phyloP scores from a whole-genome alignment of 352 stramenopile species.

The Phytophthora lateralis region DNA sequence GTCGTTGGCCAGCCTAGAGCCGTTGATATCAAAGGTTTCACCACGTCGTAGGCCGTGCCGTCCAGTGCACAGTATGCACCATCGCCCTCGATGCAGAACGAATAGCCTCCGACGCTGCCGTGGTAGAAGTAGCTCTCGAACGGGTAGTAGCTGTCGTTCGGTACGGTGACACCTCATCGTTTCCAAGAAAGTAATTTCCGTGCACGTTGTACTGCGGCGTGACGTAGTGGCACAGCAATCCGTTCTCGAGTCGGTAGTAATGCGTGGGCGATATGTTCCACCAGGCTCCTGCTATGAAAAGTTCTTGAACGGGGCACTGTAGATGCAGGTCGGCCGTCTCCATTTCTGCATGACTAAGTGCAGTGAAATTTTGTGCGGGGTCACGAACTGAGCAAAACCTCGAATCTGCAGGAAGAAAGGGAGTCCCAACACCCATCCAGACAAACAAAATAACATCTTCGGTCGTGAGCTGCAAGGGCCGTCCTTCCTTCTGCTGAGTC shows the following conservation, averaged over 20 bases:
- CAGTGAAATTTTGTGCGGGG: conserved; percentile 24
- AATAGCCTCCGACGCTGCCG: conserved; percentile 5
- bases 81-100: conserved; percentile 15
- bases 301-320: conserved; percentile 14
- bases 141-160: conserved; percentile 1
- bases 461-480: not conserved
- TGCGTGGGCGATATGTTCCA: conserved; percentile 22
- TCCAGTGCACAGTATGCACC: conserved; percentile 19
- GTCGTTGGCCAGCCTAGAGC: conserved; percentile 3
- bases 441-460: not conserved
- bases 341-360: not conserved
- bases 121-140: conserved; percentile 18
- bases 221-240: conserved; percentile 15
- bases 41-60: conserved; percentile 13
- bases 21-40: conserved; percentile 24
- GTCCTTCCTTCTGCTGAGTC: too few relatives aligned
- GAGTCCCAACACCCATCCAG: conserved; percentile 5
- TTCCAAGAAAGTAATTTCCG: conserved; percentile 7
- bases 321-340: conserved; percentile 2
- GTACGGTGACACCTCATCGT: conserved; percentile 1
- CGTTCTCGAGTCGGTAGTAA: conserved; percentile 3
- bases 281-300: conserved; percentile 21
- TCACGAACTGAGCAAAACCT: conserved; percentile 13
- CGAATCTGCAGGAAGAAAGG: conserved; percentile 32
- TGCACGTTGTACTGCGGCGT: conserved; percentile 19